Evolutionary conservation across 306 rosid species (phyloP).

Genomic region (Biancaea sappan): DNA sequence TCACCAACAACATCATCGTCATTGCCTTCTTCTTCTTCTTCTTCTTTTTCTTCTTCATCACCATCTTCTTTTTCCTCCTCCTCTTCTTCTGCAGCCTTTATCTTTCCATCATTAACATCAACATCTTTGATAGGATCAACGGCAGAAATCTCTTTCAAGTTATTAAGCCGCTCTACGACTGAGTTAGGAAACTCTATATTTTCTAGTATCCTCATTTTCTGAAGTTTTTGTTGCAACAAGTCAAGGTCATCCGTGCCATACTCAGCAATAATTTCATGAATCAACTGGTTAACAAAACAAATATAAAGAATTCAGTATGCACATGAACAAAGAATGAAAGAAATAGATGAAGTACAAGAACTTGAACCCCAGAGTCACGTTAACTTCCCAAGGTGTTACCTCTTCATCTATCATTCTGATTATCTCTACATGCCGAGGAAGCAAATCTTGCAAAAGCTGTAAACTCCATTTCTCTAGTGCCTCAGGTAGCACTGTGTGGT

Average conservation of each 20-base stretch:
- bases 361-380: slow-evolving; percentile 21
- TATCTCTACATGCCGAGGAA: slow-evolving; percentile 93
- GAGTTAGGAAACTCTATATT: slow-evolving; percentile 79
- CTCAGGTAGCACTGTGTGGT: slow-evolving; percentile 96
- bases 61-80: slow-evolving; percentile 23
- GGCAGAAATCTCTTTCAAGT: slow-evolving; percentile 42
- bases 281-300: slow-evolving; percentile 56
- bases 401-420: slow-evolving; percentile 79
- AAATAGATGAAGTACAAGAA: slow-evolving; percentile 4
- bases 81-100: slow-evolving; percentile 31
- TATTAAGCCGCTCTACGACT: slow-evolving; percentile 51
- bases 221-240: slow-evolving; percentile 60
- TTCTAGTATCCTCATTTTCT: slow-evolving; percentile 85
- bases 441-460: slow-evolving; percentile 75
- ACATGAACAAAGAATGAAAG: slow-evolving; percentile 25
- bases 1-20: slow-evolving; percentile 32
- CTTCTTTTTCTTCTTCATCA: not conserved
- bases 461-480: slow-evolving; percentile 97
- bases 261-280: slow-evolving; percentile 64
- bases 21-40: not conserved
- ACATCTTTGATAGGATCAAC: slow-evolving; percentile 38
- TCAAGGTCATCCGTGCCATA: slow-evolving; percentile 64
- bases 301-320: slow-evolving; percentile 27
- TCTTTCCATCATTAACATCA: slow-evolving; percentile 41
- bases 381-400: slow-evolving; percentile 45